Evolutionary conservation across 768 basidiomycete species (phyloP), one percentile per base, ranked within the genome.

Genomic region (Lactarius psammicola): DNA sequence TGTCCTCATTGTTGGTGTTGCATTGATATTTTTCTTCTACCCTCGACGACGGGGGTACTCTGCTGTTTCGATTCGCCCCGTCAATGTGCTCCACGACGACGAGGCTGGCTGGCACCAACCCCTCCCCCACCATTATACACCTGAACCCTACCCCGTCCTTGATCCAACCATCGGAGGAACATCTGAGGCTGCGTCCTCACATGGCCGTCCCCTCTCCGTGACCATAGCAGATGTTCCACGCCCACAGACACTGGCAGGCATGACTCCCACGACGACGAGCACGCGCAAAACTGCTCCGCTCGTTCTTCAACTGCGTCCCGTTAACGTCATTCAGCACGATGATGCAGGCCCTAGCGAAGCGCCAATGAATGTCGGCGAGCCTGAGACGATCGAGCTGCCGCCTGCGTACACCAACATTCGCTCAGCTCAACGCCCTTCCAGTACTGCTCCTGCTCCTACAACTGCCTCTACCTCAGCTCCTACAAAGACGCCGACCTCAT

Each of bases 271-370:
- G 30, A 23, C 71, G 49, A 74, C 69, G 17, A 76, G 81, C 71
- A 69, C 71, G 34, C 85, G 85, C 69, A 83, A 83, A 60, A 79
- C 79, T 9, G 74, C 78, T 2, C 73, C 73, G 44, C 75, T 81
- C 60, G n/a, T n/a, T n/a, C 79, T 86, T 44, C 78, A 76, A 67
- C 77, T 90, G 77, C 79, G 90, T 56, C 81, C 89, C 0, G 85
- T 93, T 36, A 92, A 93, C 72, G 84, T 92, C 70, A 82, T 93
- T 55, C 92, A 93, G 75, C 92, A 94, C 71, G 89, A 92, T 69
- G 92, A 94, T 73, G 92, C 89, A 0, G 92, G 92, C 1, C 76
- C 76, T 10, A 82, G 85, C 4, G 82, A 81, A 63, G 75, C 74
- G 2, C n/a, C 36, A 7, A 4, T 9, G 66, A 68, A 61, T 18